Conservation (phyloP, 2,329 filamentous ascomycete genomes). For the Acephala macrosclerotiorum region DNA sequence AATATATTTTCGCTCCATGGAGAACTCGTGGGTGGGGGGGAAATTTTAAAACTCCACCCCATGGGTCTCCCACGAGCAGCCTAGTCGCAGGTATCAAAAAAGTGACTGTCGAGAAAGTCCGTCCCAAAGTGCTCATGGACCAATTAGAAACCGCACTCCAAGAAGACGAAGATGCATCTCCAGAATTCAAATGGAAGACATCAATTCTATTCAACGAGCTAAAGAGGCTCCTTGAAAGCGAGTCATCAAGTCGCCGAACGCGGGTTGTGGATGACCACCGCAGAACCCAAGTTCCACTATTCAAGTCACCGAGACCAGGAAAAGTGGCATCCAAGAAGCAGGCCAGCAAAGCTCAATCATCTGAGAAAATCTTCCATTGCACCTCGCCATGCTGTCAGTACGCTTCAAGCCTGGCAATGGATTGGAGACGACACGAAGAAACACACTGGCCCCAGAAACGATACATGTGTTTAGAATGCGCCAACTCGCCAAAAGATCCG, state of each 20-base stretch:
- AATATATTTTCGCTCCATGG: too few species aligned
- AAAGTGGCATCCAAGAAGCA: background rate
- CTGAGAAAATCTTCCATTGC: background rate
- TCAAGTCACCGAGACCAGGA: background rate
- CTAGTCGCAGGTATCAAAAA: too few species aligned
- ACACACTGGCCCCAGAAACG: conserved; percentile 9
- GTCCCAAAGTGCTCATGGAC: background rate
- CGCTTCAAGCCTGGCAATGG: background rate
- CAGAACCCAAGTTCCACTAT: too few species aligned
- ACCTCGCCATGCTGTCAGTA: background rate
- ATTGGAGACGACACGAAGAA: conserved; percentile 6
- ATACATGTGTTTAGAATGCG: background rate
- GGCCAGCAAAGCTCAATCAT: too few species aligned
- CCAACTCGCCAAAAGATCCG: background rate
- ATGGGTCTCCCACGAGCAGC: too few species aligned
- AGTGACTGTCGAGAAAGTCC: too few species aligned
- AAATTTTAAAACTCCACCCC: too few species aligned
- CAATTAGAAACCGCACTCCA: background rate
- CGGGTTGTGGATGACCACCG: too few species aligned
- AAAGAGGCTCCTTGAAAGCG: conserved; percentile 10
- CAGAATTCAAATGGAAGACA: background rate
- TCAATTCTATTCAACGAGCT: conserved; percentile 6
- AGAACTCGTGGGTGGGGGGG: too few species aligned
- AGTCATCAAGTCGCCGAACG: background rate
- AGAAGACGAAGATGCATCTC: background rate